Base-by-base conservation (phyloP, 345 rosid species). In the Populus nigra region DNA sequence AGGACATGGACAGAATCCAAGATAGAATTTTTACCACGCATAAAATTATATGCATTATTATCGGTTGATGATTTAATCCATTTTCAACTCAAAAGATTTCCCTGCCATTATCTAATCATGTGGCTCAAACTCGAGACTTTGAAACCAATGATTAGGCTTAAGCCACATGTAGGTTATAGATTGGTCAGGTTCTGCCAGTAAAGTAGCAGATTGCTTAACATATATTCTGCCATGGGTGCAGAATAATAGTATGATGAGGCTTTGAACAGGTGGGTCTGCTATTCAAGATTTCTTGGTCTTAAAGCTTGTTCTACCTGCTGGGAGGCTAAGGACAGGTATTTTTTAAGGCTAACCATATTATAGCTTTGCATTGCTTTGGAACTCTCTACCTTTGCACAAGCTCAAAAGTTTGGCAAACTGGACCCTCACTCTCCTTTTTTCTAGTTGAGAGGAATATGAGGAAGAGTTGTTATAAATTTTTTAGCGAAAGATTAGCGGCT, bases 181-280 rank as follows among this genome's bases (percentile, higher is more conserved):
- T 11, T 33, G 69, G 23, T 22, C 73, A 27, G 27, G 73, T 8
- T 25, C 49, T 23, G 35, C 38, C 36, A 39, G 33, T 1, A 35
- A 20, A 73, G 66, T 7, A 9, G 63, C 69, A 63, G 36, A 63
- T 6, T 35, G 47, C 71, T 76, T 4, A 20, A 39, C 7, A 65
- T 76, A 49, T 77, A 72, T 78, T 63, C 73, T 31, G 66, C 57
- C n/a, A 49, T 73, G 73, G 83, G 71, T 39, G 35, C 23, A 75
- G 73, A 55, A 77, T 82, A 69, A 76, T 80, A 25, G 80, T 59
- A 7, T 22, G 77, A 16, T 59, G 65, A 78, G 75, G 63, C 49
- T 38, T 72, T 80, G 38, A 57, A 76, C 33, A 47, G 74, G 82
- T 80, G 88, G 88, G 85, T 75, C 82, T 72, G 41, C 4, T 25